These are phyloP conservation scores for Pterocarpus macrocarpus DNA, from an alignment of 306 rosid species.

Conservation along the genomic window DNA sequence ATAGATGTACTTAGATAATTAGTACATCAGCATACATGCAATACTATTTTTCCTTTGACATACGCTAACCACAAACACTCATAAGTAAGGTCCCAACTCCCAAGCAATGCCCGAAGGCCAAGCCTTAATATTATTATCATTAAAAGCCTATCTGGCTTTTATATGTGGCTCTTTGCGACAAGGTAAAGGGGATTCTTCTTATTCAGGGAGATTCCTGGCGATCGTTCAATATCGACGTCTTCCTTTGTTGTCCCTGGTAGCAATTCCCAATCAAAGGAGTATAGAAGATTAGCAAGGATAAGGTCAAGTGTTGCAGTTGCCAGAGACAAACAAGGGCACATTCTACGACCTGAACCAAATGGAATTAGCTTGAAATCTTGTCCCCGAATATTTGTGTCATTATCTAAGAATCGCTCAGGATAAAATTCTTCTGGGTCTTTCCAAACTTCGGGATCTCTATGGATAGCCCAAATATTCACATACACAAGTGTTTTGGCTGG, in stretches of 20 bases:
- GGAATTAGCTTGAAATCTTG: slow-evolving; percentile 37
- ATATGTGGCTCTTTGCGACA: neutral
- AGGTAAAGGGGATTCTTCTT: slow-evolving; percentile 25
- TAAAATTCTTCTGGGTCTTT: slow-evolving; percentile 20
- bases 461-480: slow-evolving; percentile 37
- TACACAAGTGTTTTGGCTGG: slow-evolving; percentile 17
- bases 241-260: neutral
- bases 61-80: no score
- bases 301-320: slow-evolving; percentile 16
- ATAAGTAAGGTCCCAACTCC: no score
- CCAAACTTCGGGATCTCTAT: slow-evolving; percentile 34
- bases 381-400: neutral
- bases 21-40: no score
- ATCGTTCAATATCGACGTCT: slow-evolving; percentile 15
- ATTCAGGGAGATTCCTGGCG: neutral
- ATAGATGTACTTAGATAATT: no score
- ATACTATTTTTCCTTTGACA: no score
- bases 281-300: slow-evolving; percentile 21
- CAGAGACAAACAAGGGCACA: slow-evolving; percentile 18
- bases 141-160: no score
- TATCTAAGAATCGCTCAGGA: slow-evolving; percentile 23
- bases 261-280: slow-evolving; percentile 41
- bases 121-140: no score
- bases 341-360: slow-evolving; percentile 39
- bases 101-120: no score